Percentiles rank a stretch among this genome's conserved stretches.
Evolutionary conservation across 495 filamentous ascomycete genomes (phyloP).

Genomic region (Penicillium flavigenum): DNA sequence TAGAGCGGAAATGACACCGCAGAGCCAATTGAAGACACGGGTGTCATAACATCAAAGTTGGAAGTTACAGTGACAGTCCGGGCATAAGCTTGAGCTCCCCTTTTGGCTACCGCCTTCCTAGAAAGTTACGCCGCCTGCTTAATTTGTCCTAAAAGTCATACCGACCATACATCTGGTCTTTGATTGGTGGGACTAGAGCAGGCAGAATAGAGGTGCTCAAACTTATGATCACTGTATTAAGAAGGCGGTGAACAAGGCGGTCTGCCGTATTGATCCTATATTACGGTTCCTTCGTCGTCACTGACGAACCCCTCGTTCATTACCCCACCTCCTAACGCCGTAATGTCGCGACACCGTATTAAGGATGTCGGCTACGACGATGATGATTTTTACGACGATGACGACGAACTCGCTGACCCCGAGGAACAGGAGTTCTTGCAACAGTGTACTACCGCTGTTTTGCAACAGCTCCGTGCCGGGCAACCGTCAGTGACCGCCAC

Average conservation of each 20-base stretch:
- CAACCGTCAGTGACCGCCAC: conserved; percentile 42
- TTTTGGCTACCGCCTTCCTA: too few relatives aligned
- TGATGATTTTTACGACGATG: conserved; percentile 45
- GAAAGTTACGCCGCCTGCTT: too few relatives aligned
- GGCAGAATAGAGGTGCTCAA: too few relatives aligned
- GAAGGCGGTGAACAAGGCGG: not conserved
- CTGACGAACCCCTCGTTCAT: conserved; percentile 9
- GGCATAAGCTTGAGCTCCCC: too few relatives aligned
- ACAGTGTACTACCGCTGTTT: conserved; percentile 40
- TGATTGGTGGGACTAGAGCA: too few relatives aligned
- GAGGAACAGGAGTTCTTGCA: conserved; percentile 46
- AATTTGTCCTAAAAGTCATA: too few relatives aligned
- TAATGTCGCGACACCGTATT: conserved; percentile 50
- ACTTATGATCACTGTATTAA: too few relatives aligned
- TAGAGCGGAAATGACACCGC: too few relatives aligned
- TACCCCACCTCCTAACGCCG: conserved; percentile 10
- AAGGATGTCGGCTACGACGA: conserved; percentile 49
- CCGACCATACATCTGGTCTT: too few relatives aligned
- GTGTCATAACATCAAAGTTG: too few relatives aligned
- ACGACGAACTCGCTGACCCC: conserved; percentile 41
- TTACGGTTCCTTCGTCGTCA: conserved; percentile 5
- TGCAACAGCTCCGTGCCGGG: conserved; percentile 40
- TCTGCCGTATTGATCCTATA: not conserved
- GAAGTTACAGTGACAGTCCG: too few relatives aligned
- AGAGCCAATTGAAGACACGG: not conserved